phyloP scores from a whole-genome alignment of 352 stramenopile species.

The Globisporangium irregulare region DNA sequence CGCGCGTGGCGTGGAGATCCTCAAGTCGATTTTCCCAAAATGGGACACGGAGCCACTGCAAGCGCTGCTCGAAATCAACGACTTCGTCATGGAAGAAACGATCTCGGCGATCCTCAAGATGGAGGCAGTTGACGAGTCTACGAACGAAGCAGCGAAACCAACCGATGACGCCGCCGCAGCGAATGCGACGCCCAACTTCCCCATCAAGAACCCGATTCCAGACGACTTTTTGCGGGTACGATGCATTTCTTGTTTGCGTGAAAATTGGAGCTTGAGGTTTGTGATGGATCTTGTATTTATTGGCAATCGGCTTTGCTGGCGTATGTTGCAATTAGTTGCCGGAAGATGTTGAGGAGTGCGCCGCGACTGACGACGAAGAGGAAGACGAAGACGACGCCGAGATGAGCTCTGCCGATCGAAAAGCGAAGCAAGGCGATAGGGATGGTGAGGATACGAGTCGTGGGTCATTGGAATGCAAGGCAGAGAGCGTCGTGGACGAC shows the following conservation, averaged over 20 bases:
- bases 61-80: conserved; percentile 71
- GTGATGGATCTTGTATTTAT: background rate
- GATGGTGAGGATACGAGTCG: conserved; percentile 39
- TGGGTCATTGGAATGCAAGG: conserved; percentile 31
- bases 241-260: background rate
- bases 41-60: conserved; percentile 69
- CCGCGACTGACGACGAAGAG: conserved; percentile 23
- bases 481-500: conserved; percentile 43
- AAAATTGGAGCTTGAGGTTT: background rate
- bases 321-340: conserved; percentile 34
- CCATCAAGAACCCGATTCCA: conserved; percentile 69
- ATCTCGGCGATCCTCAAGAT: conserved; percentile 78
- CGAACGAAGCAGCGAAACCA: background rate
- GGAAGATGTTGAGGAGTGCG: conserved; percentile 33
- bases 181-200: conserved; percentile 21
- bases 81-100: conserved; percentile 77
- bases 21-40: conserved; percentile 80
- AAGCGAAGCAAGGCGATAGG: conserved; percentile 17
- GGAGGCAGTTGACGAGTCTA: conserved; percentile 52
- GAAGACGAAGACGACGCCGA: conserved; percentile 16
- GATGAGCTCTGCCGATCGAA: conserved; percentile 6
- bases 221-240: conserved; percentile 75
- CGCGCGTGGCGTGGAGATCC: conserved; percentile 60
- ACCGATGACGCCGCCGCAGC: conserved; percentile 4
- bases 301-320: conserved; percentile 5